Percentiles rank a stretch among this genome's conserved stretches.
Evolutionary conservation across 345 rosid genomes (phyloP).

Genomic region (Aethionema arabicum): DNA sequence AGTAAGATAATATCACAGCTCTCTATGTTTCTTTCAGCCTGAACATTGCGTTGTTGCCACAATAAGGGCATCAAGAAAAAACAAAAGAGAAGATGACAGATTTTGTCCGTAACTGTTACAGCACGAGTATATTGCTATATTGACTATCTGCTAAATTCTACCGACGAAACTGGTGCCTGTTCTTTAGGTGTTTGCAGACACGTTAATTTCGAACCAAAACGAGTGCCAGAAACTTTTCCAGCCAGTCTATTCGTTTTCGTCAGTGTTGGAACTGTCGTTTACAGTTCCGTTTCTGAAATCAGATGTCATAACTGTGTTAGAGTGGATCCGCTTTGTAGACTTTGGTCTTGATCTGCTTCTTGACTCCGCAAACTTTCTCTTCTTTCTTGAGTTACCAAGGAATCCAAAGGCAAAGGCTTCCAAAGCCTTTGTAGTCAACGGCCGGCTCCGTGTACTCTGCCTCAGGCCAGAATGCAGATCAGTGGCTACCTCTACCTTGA

Average conservation of each 20-base stretch:
- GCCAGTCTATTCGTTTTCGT: conserved; percentile 20
- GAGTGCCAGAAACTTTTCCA: too few relatives aligned
- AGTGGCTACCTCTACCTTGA: conserved; percentile 6
- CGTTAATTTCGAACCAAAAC: conserved; percentile 11
- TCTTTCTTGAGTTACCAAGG: conserved; percentile 46
- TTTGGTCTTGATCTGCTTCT: conserved; percentile 34
- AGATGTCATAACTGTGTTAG: conserved; percentile 30
- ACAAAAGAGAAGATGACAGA: conserved; percentile 24
- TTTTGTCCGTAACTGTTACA: conserved; percentile 16
- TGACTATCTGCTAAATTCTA: conserved; percentile 24
- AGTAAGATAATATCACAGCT: conserved; percentile 26
- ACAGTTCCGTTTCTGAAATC: conserved; percentile 34
- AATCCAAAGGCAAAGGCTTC: conserved; percentile 63
- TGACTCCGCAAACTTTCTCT: conserved; percentile 42
- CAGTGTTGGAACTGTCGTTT: conserved; percentile 32
- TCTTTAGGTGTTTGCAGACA: conserved; percentile 14
- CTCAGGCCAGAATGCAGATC: conserved; percentile 42
- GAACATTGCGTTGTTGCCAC: conserved; percentile 3
- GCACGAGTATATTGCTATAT: conserved; percentile 15
- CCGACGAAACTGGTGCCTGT: conserved; percentile 1
- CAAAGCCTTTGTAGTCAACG: conserved; percentile 52
- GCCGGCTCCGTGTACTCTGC: conserved; percentile 56
- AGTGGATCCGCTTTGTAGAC: conserved; percentile 41
- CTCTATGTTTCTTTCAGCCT: conserved; percentile 22
- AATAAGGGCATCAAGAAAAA: conserved; percentile 20